These are phyloP conservation scores for Rhodosporidiobolus sp. DNA, from an alignment of 768 basidiomycete species.

Conservation along the genomic window DNA sequence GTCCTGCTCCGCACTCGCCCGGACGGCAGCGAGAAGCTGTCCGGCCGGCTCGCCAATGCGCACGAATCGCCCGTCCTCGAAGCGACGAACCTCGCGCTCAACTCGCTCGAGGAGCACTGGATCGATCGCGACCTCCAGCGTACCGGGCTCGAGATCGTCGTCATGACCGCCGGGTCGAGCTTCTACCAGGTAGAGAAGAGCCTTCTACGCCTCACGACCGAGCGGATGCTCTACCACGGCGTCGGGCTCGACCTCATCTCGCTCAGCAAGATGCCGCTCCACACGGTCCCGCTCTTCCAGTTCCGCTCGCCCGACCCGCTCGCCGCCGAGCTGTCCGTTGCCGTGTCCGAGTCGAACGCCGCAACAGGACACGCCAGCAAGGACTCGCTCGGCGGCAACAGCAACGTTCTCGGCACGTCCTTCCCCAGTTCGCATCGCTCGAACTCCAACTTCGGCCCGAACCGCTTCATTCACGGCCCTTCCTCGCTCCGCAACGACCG, in stretches of 20 bases:
- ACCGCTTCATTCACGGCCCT: not conserved
- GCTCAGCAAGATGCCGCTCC: conserved; percentile 84
- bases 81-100: conserved; percentile 85
- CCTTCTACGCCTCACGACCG: conserved; percentile 84
- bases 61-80: conserved; percentile 95
- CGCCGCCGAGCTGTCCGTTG: not conserved
- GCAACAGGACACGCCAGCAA: not conserved
- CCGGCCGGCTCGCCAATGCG: conserved; percentile 76
- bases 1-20: conserved; percentile 46
- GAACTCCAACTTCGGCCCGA: not conserved
- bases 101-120: conserved; percentile 89
- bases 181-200: conserved; percentile 89
- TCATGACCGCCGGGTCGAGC: conserved; percentile 90
- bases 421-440: not conserved
- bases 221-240: conserved; percentile 88
- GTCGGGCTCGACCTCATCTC: conserved; percentile 83
- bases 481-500: conserved; percentile 4
- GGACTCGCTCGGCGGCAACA: not conserved
- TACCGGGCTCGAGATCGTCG: conserved; percentile 75
- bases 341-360: not conserved
- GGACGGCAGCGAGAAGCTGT: conserved; percentile 54
- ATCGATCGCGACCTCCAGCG: conserved; percentile 88
- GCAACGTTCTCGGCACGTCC: not conserved
- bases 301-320: conserved; percentile 48
- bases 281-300: conserved; percentile 88